Conservation (phyloP, 805 yeast genomes). For the Vanderwaltozyma polyspora region DNA sequence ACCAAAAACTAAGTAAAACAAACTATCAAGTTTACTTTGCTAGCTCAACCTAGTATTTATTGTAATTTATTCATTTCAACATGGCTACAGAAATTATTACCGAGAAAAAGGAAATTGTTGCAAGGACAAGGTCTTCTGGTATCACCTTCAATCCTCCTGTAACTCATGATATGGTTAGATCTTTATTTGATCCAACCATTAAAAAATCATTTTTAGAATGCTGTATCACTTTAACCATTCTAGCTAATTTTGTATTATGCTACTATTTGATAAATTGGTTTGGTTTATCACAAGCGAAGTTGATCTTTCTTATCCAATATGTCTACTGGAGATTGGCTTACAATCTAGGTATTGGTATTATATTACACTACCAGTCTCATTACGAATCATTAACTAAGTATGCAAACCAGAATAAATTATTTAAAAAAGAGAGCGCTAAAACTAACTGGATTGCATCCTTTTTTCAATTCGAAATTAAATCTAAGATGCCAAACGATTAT, state of each 20-base stretch:
- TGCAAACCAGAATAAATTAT: constrained; percentile 38
- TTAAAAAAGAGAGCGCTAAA: constrained; percentile 27
- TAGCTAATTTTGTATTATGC: constrained; percentile 28
- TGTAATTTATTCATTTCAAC: no score
- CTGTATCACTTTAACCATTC: constrained; percentile 39
- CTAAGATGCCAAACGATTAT: constrained; percentile 32
- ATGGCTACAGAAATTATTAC: constrained; percentile 1
- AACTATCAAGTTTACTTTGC: no score
- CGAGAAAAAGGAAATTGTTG: constrained; percentile 4
- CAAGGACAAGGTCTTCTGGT: constrained; percentile 25
- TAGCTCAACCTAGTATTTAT: no score
- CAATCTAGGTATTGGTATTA: constrained; percentile 68
- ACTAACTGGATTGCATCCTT: constrained; percentile 28
- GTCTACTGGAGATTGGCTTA: constrained; percentile 66
- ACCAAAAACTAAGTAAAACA: no score
- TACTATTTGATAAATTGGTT: constrained; percentile 15
- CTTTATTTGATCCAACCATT: constrained; percentile 66
- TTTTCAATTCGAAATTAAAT: constrained; percentile 34
- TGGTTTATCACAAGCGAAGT: constrained; percentile 15
- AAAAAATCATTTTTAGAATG: constrained; percentile 57
- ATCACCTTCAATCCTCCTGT: constrained; percentile 29
- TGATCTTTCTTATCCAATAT: constrained; percentile 43
- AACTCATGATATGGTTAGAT: constrained; percentile 77
- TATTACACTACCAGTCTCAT: constrained; percentile 57
- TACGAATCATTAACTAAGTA: constrained; percentile 41